Evolutionary conservation across 2,329 filamentous ascomycete species (phyloP).

Genomic region (Hymenoscyphus fraxineus): DNA sequence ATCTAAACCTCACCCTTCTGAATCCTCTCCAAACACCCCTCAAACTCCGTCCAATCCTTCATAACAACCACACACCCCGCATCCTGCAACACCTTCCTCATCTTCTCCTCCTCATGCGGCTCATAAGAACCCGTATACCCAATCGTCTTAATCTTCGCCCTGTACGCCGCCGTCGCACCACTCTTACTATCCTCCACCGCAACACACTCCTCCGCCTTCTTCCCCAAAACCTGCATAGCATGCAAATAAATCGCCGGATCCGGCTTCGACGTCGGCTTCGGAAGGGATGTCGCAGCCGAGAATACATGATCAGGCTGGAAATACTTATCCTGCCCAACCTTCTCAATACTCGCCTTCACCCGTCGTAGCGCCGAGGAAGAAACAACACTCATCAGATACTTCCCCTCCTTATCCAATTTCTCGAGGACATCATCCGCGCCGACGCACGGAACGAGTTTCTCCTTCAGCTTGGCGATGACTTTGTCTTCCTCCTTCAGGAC

Average conservation of each 20-base stretch:
- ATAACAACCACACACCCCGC: conserved; percentile 62
- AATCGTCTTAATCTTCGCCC: conserved; percentile 75
- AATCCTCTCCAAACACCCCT: conserved; percentile 24
- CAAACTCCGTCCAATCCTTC: conserved; percentile 55
- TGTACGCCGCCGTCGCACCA: conserved; percentile 71
- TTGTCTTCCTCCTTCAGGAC: conserved; percentile 75
- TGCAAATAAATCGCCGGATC: conserved; percentile 84
- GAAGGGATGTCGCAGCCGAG: conserved; percentile 75
- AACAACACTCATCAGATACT: conserved; percentile 76
- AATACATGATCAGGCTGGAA: conserved; percentile 74
- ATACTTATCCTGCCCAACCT: conserved; percentile 75
- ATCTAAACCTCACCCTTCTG: conserved; percentile 21
- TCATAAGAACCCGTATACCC: conserved; percentile 80
- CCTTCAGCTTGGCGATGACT: conserved; percentile 75
- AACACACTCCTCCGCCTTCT: conserved; percentile 66
- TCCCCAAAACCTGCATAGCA: conserved; percentile 70
- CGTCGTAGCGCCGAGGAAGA: conserved; percentile 75
- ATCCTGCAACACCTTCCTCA: conserved; percentile 57
- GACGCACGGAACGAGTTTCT: conserved; percentile 62
- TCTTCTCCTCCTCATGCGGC: conserved; percentile 54
- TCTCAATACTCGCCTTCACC: conserved; percentile 73
- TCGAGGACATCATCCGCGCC: conserved; percentile 67
- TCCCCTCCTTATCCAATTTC: conserved; percentile 55
- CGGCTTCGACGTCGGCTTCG: conserved; percentile 81
- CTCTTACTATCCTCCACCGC: conserved; percentile 88